Evolutionary conservation across 2,329 filamentous ascomycete species (phyloP), one percentile per base, ranked within the genome.

Genomic region (Hymenotorrendiella dingleyae): DNA sequence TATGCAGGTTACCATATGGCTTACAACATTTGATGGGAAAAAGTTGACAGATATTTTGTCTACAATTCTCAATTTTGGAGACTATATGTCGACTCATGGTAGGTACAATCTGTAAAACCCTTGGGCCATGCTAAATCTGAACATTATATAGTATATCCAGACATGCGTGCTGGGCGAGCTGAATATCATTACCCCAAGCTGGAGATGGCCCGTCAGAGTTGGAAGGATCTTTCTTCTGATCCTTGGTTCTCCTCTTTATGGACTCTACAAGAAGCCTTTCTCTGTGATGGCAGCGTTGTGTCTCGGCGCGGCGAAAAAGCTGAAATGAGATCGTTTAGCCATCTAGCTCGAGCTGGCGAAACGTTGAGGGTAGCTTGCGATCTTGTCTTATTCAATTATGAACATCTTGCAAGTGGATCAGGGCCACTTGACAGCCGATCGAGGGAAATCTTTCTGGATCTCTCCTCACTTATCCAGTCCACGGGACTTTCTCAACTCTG

Each of bases 231-330:
- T n/a, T n/a, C n/a, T n/a, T n/a, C n/a, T n/a, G 34, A 36, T n/a
- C 11, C 34, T 7, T 36, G 20, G 17, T 36, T 21, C 20, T 22
- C 34, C 23, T 36, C 20, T n/a, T 19, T 36, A 3, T 36, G 34
- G 34, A 36, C 34, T 16, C 20, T 36, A 11, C 34, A 36, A 23
- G 34, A 36, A 36, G 34, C 34, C 16, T 36, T 36, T 20, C 19
- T 36, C 12, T n/a, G 34, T 6, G 9, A 21, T n/a, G 34, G n/a
- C 19, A 12, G 12, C 12, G 23, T 36, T 4, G 2, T 36, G 17
- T 11, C 19, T 19, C n/a, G 10, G 9, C 17, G 20, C 11, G 17
- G 19, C 11, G 17, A 36, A 10, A 36, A 36, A 3, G 12, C 17
- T 12, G 17, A 11, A 36, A 4, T 12, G 34, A 27, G 7, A 27